These are phyloP conservation scores for Pseudogymnoascus sp. DNA, from an alignment of 2,329 filamentous ascomycete species.

Conservation along the genomic window DNA sequence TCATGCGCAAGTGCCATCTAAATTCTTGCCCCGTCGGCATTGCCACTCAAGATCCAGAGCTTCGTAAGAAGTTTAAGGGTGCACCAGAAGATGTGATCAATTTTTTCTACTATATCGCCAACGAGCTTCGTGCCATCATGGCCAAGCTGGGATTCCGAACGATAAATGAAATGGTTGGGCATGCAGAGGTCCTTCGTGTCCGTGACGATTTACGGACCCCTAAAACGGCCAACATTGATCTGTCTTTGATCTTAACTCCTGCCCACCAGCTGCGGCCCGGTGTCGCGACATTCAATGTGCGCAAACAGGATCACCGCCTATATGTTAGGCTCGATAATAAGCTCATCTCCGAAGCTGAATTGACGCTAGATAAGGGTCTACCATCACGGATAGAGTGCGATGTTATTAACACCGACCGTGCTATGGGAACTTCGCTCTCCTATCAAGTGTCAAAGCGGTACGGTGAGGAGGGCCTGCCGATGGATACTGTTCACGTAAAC, in stretches of 20 bases:
- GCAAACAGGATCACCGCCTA: slow-evolving; percentile 93
- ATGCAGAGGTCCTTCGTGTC: slow-evolving; percentile 76
- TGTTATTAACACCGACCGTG: slow-evolving; percentile 92
- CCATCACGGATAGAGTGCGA: slow-evolving; percentile 92
- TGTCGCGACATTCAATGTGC: slow-evolving; percentile 93
- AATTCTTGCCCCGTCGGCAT: slow-evolving; percentile 90
- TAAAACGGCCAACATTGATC: slow-evolving; percentile 88
- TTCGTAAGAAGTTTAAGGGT: slow-evolving; percentile 87
- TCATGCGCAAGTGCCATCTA: slow-evolving; percentile 71
- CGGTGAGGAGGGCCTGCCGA: slow-evolving; percentile 77
- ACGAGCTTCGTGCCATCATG: slow-evolving; percentile 95
- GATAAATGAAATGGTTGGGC: slow-evolving; percentile 96
- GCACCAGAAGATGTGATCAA: slow-evolving; percentile 96
- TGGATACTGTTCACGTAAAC: slow-evolving; percentile 92
- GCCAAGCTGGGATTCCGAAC: slow-evolving; percentile 89
- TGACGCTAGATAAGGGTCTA: slow-evolving; percentile 88
- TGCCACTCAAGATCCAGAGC: slow-evolving; percentile 87
- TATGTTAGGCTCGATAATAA: slow-evolving; percentile 94
- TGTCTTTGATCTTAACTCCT: slow-evolving; percentile 86
- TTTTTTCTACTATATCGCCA: slow-evolving; percentile 97
- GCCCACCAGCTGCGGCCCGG: slow-evolving; percentile 93
- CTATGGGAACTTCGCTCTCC: slow-evolving; percentile 84
- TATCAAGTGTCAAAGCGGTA: slow-evolving; percentile 94
- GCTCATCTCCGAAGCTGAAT: slow-evolving; percentile 88
- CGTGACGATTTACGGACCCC: slow-evolving; percentile 78